Evolutionary conservation across 768 basidiomycete species (phyloP), one percentile per base, ranked within the genome.

Genomic region (Naganishia antarctica): DNA sequence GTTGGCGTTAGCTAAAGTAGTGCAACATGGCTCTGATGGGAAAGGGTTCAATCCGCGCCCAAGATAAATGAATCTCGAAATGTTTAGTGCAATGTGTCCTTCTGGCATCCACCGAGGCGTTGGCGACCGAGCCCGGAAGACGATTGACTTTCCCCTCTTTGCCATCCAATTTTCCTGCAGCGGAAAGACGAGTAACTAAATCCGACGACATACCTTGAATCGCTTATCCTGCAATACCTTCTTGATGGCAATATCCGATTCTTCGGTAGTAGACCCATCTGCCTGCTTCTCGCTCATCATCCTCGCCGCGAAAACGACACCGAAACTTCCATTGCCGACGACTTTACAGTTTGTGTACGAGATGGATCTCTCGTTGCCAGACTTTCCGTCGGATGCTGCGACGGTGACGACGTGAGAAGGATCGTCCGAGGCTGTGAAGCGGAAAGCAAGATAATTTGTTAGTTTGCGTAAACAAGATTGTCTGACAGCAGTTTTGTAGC

Each of bases 201-300:
- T n/a, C 13, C 40, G n/a, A n/a, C n/a, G n/a, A 80, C 84, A 68
- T 67, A 93, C 94, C 90, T 99, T 99, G 88, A 99, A 99, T 70
- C 96, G 86, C 84, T 99, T 99, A 82, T 99, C 96, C 83, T 99
- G 96, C 67, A 99, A 80, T 57, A 99, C 96, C 83, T 97, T 98
- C 90, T 99, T 99, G 84, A 99, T 99, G 53, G 96, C 96, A 74
- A 99, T 96, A 70, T 97, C 91, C 64, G 66, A 66, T 34, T 76
- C 74, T 28, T 68, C 68, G 48, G 70, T 73, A 31, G 67, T 70
- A 21, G 50, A 50, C 29, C 71, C 74, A 65, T 74, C 71, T 13
- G 71, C 68, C 15, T 63, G 64, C 48, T 69, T 72, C 45, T 61
- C 61, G 72, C 75, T 70, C 53, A 92, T 81, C 61, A 97, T 85